A percentile compares a stretch with the other conserved stretches of the same genome.
Conservation (phyloP, 2,329 filamentous ascomycete genomes). For the Sporothrix luriei region DNA sequence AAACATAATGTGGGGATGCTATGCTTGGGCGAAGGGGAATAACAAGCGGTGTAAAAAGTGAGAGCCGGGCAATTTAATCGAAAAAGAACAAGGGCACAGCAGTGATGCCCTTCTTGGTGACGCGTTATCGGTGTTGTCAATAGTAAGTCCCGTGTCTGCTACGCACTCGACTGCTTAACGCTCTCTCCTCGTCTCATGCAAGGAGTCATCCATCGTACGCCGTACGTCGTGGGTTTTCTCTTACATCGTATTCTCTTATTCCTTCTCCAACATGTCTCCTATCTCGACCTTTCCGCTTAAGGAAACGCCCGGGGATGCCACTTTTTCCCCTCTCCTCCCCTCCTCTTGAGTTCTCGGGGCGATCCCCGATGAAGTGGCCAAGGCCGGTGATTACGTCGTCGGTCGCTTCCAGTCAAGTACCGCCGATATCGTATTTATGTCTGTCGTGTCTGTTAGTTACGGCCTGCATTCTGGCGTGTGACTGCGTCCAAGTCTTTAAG, state of each 20-base stretch:
- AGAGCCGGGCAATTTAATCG: neutral
- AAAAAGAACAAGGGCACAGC: neutral
- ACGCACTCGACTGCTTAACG: neutral
- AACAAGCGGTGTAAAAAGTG: slow-evolving; percentile 10
- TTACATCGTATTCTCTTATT: neutral
- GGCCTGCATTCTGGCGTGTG: neutral
- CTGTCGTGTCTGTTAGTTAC: neutral
- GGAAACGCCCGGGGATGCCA: neutral
- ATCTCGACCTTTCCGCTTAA: neutral
- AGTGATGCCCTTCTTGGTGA: neutral
- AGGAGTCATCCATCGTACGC: too few relatives aligned
- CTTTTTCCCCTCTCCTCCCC: slow-evolving; percentile 9
- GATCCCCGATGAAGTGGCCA: slow-evolving; percentile 21
- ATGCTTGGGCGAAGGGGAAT: neutral
- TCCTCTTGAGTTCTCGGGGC: neutral
- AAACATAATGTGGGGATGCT: neutral
- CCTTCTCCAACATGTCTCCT: neutral
- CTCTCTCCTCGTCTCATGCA: neutral
- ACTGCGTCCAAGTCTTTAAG: neutral
- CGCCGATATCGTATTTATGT: neutral
- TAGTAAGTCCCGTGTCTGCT: neutral
- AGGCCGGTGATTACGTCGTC: neutral
- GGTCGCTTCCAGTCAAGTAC: slow-evolving; percentile 3
- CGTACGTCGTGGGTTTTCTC: neutral
- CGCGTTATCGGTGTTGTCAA: neutral